Evolutionary conservation across 2,329 filamentous ascomycete species (phyloP).

Genomic region (Scytalidium lignicola): DNA sequence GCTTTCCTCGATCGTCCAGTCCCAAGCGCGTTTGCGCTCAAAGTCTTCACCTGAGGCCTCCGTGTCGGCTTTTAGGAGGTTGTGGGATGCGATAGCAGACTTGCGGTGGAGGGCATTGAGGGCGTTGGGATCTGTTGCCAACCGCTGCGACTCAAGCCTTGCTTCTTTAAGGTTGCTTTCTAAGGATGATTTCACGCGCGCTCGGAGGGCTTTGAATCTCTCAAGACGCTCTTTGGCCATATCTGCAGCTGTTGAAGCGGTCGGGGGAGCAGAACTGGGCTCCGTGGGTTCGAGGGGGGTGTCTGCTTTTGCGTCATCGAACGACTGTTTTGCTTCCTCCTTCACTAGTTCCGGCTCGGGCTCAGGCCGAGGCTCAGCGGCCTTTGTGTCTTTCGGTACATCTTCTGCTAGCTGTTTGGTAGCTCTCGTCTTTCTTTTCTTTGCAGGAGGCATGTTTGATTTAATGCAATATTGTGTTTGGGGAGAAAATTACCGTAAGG

Average conservation of each 20-base stretch:
- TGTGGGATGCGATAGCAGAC: conserved; percentile 83
- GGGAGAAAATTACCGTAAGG: background rate
- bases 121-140: conserved; percentile 71
- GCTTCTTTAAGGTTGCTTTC: conserved; percentile 79
- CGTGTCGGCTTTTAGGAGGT: conserved; percentile 86
- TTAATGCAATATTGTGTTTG: conserved; percentile 3
- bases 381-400: conserved; percentile 1
- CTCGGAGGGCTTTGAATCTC: conserved; percentile 82
- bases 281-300: conserved; percentile 6
- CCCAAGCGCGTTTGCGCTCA: conserved; percentile 96
- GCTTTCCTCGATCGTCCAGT: conserved; percentile 94
- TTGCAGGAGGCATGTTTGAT: conserved; percentile 36
- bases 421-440: conserved; percentile 39
- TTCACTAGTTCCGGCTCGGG: background rate
- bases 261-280: conserved; percentile 12
- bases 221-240: conserved; percentile 65
- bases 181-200: conserved; percentile 67
- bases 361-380: background rate
- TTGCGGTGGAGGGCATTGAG: conserved; percentile 77
- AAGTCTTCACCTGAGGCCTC: conserved; percentile 86
- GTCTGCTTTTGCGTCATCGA: background rate
- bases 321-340: conserved; percentile 4
- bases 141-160: conserved; percentile 73
- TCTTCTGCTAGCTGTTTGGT: conserved; percentile 15
- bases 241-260: conserved; percentile 27